These are phyloP conservation scores for Chlorella ohadii DNA, from an alignment of 139 green algal genomes.

Conservation along the genomic window DNA sequence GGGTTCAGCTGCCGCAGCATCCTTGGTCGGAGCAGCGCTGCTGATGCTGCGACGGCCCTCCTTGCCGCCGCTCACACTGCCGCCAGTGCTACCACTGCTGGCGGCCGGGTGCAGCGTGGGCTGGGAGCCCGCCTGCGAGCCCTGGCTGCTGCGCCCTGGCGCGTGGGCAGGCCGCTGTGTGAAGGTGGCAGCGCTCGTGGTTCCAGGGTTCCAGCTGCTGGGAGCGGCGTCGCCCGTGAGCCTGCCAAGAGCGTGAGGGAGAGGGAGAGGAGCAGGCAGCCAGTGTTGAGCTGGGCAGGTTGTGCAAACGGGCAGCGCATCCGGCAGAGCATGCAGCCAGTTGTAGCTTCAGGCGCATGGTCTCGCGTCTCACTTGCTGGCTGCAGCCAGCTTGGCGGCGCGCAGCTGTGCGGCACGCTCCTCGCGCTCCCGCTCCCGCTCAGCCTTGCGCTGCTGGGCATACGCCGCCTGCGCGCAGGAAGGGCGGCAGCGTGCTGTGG, in stretches of 20 bases:
- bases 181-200: no score
- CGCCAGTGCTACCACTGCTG: conserved; percentile 4
- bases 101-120: not conserved
- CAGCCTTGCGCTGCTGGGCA: not conserved
- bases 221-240: not conserved
- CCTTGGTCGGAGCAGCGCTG: not conserved
- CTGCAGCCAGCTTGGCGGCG: not conserved
- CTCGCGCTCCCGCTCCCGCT: not conserved
- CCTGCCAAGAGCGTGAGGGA: not conserved
- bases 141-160: not conserved
- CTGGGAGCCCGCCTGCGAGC: no score
- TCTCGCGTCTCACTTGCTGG: not conserved
- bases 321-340: no score
- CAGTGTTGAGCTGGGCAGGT: not conserved
- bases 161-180: no score
- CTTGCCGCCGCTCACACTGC: not conserved
- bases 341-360: no score
- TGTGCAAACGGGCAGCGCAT: no score
- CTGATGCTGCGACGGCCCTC: not conserved
- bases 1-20: not conserved
- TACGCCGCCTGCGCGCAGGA: not conserved
- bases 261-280: not conserved
- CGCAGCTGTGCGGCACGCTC: conserved; percentile 5
- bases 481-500: no score
- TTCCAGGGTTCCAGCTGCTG: not conserved